phyloP scores from a whole-genome alignment of 2,329 filamentous ascomycete species.

The Paecilomyces formosus region DNA sequence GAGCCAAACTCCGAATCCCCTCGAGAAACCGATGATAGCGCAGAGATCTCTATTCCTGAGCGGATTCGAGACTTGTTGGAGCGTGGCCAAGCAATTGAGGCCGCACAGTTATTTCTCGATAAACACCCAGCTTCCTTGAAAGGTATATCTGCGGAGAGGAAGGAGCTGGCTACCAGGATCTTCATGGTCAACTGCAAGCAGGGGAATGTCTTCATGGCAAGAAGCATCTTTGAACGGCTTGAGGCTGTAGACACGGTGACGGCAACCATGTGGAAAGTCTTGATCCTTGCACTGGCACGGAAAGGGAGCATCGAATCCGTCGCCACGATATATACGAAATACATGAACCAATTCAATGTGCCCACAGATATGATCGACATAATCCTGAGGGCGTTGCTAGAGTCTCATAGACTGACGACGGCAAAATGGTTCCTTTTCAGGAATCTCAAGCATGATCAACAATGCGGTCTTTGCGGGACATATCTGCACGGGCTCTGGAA shows the following conservation, averaged over 20 bases:
- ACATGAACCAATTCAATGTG: slow-evolving; percentile 19
- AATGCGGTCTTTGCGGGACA: slow-evolving; percentile 27
- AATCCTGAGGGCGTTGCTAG: slow-evolving; percentile 28
- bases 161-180: slow-evolving; percentile 21
- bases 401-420: slow-evolving; percentile 27
- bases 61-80: slow-evolving; percentile 19
- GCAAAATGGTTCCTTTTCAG: slow-evolving; percentile 30
- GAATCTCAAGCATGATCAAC: slow-evolving; percentile 22
- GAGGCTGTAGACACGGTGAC: slow-evolving; percentile 24
- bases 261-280: slow-evolving; percentile 26
- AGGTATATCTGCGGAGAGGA: slow-evolving; percentile 17
- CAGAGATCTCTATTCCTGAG: slow-evolving; percentile 2
- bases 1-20: background rate
- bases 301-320: slow-evolving; percentile 29
- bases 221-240: slow-evolving; percentile 27
- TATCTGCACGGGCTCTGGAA: slow-evolving; percentile 32
- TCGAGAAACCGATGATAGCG: background rate
- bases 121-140: slow-evolving; percentile 12
- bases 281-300: slow-evolving; percentile 29
- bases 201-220: slow-evolving; percentile 31
- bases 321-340: slow-evolving; percentile 23
- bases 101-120: slow-evolving; percentile 28
- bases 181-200: slow-evolving; percentile 30
- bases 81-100: slow-evolving; percentile 23
- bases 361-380: slow-evolving; percentile 24